Base-by-base conservation (phyloP, 2,329 filamentous ascomycete species). In the Penicillium sclerotigenum region DNA sequence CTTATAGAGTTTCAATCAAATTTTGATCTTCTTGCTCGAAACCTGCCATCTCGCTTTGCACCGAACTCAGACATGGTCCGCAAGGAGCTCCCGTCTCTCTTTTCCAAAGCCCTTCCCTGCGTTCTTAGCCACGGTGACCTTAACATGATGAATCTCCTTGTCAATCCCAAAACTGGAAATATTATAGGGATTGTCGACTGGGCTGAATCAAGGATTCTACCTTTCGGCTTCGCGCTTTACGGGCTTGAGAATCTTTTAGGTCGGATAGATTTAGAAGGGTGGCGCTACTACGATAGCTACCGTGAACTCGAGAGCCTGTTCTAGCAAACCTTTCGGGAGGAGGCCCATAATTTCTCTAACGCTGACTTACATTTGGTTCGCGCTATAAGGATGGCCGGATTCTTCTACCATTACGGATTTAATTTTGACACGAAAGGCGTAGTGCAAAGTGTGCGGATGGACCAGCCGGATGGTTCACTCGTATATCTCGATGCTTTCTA, bases 201-300 rank as follows among this genome's bases (percentile, higher is more conserved):
- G 62, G 57, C 62, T 22, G 60, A 66, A 47, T 43, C 62, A 48
- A 60, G 57, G 34, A 57, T 66, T 47, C 50, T 64, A 16, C 60
- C 62, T 2, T 64, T 66, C 34, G 66, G 67, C n/a, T 63, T 69
- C n/a, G 52, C 62, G 10, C 57, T 68, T 18, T 68, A 59, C n/a
- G 58, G 61, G 43, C 47, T 64, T 50, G 45, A 60, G 51, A 58
- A 59, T 47, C 4, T 58, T 38, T 38, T 64, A 0, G 62, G 60
- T 37, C 18, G 37, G 29, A 61, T 64, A 55, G 52, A 61, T 56
- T 60, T 59, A 51, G n/a, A 52, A 26, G 57, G 59, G 47, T 60
- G 56, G 53, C 53, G 58, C 41, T 62, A 60, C 51, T 47, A 55
- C 47, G 53, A 57, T 52, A 6, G 31, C 36, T 37, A 54, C 50